Base-by-base conservation (phyloP, 192 early-diverging fungal species). In the Podila verticillata region DNA sequence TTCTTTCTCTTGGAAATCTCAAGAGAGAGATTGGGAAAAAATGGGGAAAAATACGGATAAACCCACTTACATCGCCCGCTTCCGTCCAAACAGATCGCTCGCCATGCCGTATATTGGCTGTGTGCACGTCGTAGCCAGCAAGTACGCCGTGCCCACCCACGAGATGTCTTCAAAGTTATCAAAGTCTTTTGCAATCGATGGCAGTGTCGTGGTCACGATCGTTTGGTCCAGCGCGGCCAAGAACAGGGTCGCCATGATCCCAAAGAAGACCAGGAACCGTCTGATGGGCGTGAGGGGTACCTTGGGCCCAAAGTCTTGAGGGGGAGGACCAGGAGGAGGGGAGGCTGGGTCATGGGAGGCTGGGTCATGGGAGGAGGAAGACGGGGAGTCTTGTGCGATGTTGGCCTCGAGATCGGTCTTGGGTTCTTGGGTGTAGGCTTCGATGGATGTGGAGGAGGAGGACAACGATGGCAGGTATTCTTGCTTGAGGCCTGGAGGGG, bases 111-210 rank as follows among this genome's bases (percentile, higher is more conserved):
- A 79, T 1, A 79, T 49, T 5, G 75, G 75, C 44, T 79, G 75
- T 5, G 70, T 64, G n/a, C 69, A 63, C 26, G 75, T 79, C 2
- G 75, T 79, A 20, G 87, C 89, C 59, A 93, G 78, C 48, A 93
- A 73, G 39, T 91, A 94, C 19, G 87, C 86, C 19, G 87, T 89
- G 26, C 91, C 94, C 54, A 96, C 88, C 95, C 95, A 96, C 3
- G 92, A 85, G 26, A 92, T 86, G 58, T 89, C 85, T n/a, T 83
- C 74, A 36, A 89, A 82, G 4, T 90, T 84, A 22, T 91, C 62
- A 54, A 90, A 91, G 2, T 89, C 74, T 20, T 83, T 78, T 36
- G 86, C 75, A 35, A 92, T 89, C 1, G 68, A 77, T 0, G 90
- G 90, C 36, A 91, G 63, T 32, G 86, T 86, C 0, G 85, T 89